Evolutionary conservation across 163 green algal species (phyloP).

Genomic region (Scenedesmus sp.): DNA sequence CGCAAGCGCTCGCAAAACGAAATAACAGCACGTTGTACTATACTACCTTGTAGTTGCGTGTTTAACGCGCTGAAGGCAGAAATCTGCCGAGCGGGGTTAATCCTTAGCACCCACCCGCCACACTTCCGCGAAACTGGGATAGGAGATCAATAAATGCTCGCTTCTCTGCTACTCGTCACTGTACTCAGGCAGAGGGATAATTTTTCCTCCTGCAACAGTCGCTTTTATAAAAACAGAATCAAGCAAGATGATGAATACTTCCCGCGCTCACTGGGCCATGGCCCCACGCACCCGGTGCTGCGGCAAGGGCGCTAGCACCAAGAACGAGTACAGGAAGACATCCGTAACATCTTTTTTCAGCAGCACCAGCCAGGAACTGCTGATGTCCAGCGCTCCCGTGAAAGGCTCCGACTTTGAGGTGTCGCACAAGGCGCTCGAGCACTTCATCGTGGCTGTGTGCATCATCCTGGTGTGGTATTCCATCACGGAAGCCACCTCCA

Average conservation of each 20-base stretch:
- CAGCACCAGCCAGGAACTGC: neutral
- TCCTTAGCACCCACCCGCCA: no score
- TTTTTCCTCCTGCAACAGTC: neutral
- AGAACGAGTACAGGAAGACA: neutral
- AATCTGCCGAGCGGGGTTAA: no score
- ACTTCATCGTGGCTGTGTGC: neutral
- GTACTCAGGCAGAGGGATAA: neutral
- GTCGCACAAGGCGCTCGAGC: neutral
- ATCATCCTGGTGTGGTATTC: neutral
- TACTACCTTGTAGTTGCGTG: no score
- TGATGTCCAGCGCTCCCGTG: neutral
- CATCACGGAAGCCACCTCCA: neutral
- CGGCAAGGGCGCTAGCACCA: neutral
- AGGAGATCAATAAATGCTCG: no score
- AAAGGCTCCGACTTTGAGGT: neutral
- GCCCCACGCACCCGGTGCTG: neutral
- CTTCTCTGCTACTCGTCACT: no score
- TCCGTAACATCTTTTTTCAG: neutral
- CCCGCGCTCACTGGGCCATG: neutral
- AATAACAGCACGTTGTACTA: no score
- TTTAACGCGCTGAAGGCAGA: no score
- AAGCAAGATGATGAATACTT: neutral
- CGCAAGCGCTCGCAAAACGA: no score
- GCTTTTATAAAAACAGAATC: no score
- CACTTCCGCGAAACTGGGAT: no score